phyloP scores from a whole-genome alignment of 768 basidiomycete genomes.

The Phlebiopsis gigantea region DNA sequence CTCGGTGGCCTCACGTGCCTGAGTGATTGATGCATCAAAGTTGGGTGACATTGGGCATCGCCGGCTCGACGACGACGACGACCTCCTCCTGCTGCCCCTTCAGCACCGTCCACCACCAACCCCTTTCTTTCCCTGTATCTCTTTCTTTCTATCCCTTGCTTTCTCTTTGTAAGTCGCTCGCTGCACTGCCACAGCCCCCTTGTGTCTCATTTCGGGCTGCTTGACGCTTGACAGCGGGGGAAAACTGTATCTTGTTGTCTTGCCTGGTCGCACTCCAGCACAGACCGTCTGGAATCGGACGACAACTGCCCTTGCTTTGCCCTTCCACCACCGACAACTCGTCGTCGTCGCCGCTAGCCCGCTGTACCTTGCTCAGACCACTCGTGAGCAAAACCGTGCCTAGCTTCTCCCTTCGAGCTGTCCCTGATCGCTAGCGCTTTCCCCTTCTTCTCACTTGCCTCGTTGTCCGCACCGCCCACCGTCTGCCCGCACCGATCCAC shows the following conservation, averaged over 20 bases:
- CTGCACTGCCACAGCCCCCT: background rate
- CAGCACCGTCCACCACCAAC: conserved; percentile 6
- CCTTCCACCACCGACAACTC: background rate
- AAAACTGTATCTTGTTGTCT: conserved; percentile 6
- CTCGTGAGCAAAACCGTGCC: conserved; percentile 2
- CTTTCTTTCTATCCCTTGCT: background rate
- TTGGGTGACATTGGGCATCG: conserved; percentile 11
- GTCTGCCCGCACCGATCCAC: background rate
- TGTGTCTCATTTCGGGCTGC: background rate
- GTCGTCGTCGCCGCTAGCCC: background rate
- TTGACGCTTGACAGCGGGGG: conserved; percentile 7
- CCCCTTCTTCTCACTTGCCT: background rate
- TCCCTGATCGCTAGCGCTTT: conserved; percentile 5
- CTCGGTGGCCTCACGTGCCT: conserved; percentile 1
- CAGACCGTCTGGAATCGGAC: conserved; percentile 1
- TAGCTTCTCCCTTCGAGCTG: conserved; percentile 5
- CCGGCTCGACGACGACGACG: conserved; percentile 11
- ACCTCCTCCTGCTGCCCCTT: conserved; percentile 1
- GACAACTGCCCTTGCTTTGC: background rate
- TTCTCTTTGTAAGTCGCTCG: background rate
- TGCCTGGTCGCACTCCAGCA: conserved; percentile 2
- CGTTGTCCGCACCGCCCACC: background rate
- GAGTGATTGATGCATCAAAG: conserved; percentile 3
- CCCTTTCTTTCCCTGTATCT: conserved; percentile 4
- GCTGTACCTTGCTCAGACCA: background rate